A percentile compares a stretch with the other conserved stretches of the same genome.
These are phyloP conservation scores for Claviceps sp. DNA, from an alignment of 2,329 filamentous ascomycete species.

Conservation along the genomic window DNA sequence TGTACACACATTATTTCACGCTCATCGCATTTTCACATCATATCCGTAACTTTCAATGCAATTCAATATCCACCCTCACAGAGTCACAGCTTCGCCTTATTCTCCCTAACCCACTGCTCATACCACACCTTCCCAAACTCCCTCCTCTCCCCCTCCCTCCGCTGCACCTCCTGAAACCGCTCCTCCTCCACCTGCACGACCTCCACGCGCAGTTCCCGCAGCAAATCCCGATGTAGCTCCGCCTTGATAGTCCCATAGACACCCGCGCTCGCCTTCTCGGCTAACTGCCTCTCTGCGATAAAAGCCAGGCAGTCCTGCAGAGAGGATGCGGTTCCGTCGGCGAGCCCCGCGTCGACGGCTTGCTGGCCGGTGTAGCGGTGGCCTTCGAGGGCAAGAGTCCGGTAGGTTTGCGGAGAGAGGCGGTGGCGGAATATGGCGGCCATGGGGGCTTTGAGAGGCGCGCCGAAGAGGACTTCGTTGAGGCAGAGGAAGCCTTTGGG, in stretches of 20 bases:
- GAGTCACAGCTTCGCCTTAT: constrained; percentile 24
- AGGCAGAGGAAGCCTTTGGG: constrained; percentile 61
- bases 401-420: constrained; percentile 40
- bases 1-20: not conserved
- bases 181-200: constrained; percentile 35
- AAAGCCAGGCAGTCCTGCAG: constrained; percentile 49
- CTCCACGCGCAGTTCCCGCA: constrained; percentile 42
- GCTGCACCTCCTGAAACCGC: constrained; percentile 28
- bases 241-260: constrained; percentile 60
- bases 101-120: constrained; percentile 33
- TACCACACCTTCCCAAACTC: constrained; percentile 33
- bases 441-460: constrained; percentile 63
- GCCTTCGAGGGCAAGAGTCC: constrained; percentile 60
- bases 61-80: not conserved
- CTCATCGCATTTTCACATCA: too few species aligned
- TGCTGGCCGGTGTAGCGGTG: constrained; percentile 49
- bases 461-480: constrained; percentile 72
- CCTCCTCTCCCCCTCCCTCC: constrained; percentile 27
- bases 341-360: constrained; percentile 52
- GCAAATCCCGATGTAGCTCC: constrained; percentile 59
- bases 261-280: constrained; percentile 47
- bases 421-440: constrained; percentile 62
- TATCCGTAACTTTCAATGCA: not conserved
- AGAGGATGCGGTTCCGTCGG: constrained; percentile 45
- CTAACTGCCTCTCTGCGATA: constrained; percentile 44